Base-by-base conservation (phyloP, 257 asterid genomes). In the Gynochthodes officinalis region DNA sequence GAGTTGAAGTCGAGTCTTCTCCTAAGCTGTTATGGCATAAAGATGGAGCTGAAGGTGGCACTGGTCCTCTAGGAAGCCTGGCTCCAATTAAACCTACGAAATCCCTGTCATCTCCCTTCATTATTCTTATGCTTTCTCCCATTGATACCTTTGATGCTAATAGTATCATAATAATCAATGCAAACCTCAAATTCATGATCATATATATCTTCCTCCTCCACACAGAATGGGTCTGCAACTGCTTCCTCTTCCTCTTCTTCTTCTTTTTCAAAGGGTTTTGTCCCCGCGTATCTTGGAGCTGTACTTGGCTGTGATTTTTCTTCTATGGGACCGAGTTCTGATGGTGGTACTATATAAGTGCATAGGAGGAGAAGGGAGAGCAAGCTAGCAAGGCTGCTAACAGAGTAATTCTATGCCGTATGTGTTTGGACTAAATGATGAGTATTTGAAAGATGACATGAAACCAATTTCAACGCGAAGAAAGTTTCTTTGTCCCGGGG, bases 41-140 rank as follows among this genome's bases (percentile, higher is more conserved):
- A 1, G 96, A 89, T 49, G 96, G 83, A 72, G 74, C 86, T 7
- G 96, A 89, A 6, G 96, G 91, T 2, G 96, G 94, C 74, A 85
- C 94, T 4, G 80, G 85, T 72, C 92, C 96, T 76, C 87, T 79
- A 27, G 94, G 94, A 25, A 89, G 80, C 68, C 79, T 81, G 32
- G 65, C 80, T 63, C 33, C 71, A n/a, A 83, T 54, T 63, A 88
- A 79, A 8, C 63, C 72, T 4, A 50, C 39, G 28, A 62, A 64
- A 50, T 52, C 75, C 60, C 71, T 61, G 46, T 30, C 76, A 7
- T 35, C 67, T 62, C 60, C 78, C 75, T 71, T 76, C 64, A 76
- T 18, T 1, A 53, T 43, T 58, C 96, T 79, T 42, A 58, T 35
- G 73, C 86, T 49, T 44, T 83, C 81, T 55, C 83, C 88, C 11